Base-by-base conservation (phyloP, 2,329 filamentous ascomycete genomes). In the Neoscytalidium dimidiatum region DNA sequence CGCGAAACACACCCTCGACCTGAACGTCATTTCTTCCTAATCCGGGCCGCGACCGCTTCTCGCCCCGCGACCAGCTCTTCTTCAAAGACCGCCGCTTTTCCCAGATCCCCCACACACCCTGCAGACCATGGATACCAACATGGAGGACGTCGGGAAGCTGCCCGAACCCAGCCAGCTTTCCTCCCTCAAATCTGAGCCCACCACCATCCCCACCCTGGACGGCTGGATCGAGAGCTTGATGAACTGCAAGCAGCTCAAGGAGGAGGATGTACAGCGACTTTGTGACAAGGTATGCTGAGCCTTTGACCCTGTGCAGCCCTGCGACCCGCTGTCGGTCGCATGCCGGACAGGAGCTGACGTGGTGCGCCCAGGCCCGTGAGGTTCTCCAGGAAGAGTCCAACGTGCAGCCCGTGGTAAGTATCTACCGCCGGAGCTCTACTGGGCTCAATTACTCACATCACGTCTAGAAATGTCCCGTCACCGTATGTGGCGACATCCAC, bases 201-300 rank as follows among this genome's bases (percentile, higher is more conserved):
- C 94, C 67, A 92, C 93, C 71, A 95, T 97, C 83, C 89, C 91
- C 67, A 97, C 92, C 67, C 86, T 99, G 69, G 95, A 99, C 78
- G 93, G 94, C 76, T 99, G 95, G 95, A 98, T 99, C 78, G 94
- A 97, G 85, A 94, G 87, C 83, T 85, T 99, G 81, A 98, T 99
- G 94, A 89, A 83, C 77, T 99, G 95, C 91, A 99, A 99, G 85
- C 95, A 98, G 86, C 86, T 99, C 80, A 88, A 92, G 67, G 95
- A 99, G 84, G 85, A 87, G 70, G 95, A 99, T 78, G 95, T 99
- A 68, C 92, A 96, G 83, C 90, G 94, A 79, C 88, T 99, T 76
- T 99, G 95, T 84, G 95, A 98, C 79, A 96, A 97, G 90, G 94
- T 96, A 82, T 31, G 13, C 52, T 14, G 23, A 17, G 3, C 23